Conservation (phyloP, 2,329 filamentous ascomycete species). For the Cytospora chrysosperma region DNA sequence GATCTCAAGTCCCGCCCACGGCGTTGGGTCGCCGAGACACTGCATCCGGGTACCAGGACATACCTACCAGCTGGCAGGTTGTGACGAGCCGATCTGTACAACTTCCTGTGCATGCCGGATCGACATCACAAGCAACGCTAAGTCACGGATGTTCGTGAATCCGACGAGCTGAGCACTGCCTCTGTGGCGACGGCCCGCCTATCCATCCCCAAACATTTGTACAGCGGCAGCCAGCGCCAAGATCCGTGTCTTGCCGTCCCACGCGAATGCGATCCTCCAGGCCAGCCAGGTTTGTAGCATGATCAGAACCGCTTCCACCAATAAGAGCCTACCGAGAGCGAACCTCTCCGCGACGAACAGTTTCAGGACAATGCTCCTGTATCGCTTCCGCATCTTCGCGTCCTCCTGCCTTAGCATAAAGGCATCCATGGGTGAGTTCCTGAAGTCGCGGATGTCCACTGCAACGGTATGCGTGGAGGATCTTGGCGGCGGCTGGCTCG, state of each 20-base stretch:
- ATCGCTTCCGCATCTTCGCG: slow-evolving; percentile 31
- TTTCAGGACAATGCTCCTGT: slow-evolving; percentile 39
- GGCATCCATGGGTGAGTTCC: slow-evolving; percentile 52
- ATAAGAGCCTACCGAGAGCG: slow-evolving; percentile 37
- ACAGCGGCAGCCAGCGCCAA: slow-evolving; percentile 10
- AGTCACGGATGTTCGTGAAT: not conserved
- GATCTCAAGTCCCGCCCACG: not conserved
- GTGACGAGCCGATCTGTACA: slow-evolving; percentile 12
- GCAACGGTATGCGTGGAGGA: slow-evolving; percentile 19
- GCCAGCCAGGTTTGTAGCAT: slow-evolving; percentile 35
- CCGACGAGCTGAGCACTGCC: not conserved
- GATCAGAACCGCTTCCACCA: slow-evolving; percentile 36
- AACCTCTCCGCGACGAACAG: slow-evolving; percentile 46
- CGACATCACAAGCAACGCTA: not conserved
- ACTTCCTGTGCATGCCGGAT: not conserved
- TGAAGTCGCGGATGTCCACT: slow-evolving; percentile 47
- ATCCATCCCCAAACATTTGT: not conserved
- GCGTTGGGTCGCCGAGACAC: slow-evolving; percentile 7
- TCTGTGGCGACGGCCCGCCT: slow-evolving; percentile 5
- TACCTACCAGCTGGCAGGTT: slow-evolving; percentile 11
- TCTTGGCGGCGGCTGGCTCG: slow-evolving; percentile 30
- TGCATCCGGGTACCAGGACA: not conserved
- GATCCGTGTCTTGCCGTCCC: slow-evolving; percentile 11
- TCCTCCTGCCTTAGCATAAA: slow-evolving; percentile 42
- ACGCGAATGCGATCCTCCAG: slow-evolving; percentile 30